Base-by-base conservation (phyloP, 2,329 filamentous ascomycete genomes). In the Ceratocystis destructans region DNA sequence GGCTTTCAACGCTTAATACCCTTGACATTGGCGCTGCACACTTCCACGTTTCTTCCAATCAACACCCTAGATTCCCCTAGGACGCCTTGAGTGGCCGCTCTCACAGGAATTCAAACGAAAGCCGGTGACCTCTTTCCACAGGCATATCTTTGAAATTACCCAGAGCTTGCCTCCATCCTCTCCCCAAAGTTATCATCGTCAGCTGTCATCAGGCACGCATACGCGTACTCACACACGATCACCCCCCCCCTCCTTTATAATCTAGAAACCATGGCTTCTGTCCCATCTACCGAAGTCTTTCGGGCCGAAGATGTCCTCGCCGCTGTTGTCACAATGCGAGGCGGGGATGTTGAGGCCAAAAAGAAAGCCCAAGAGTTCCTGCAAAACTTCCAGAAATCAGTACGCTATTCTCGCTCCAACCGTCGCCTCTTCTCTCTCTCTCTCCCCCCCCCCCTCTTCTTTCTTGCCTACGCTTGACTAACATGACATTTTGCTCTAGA, bases 311-410 rank as follows among this genome's bases (percentile, higher is more conserved):
- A 81, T 73, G 90, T 99, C 71, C 82, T 97, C 72, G 86, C 88
- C 71, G 94, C 93, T 69, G 87, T 97, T 77, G 84, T 87, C 74
- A 94, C 92, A 70, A 96, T 99, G 92, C 87, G 91, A 74, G 89
- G 87, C 77, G 88, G 86, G 71, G 86, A 93, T 73, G 84, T 88
- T 73, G 83, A 87, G 70, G 85, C 89, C 74, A 97, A 97, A 80
- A 87, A 88, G 75, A 88, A 91, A 76, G 92, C 90, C 68, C 92
- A 96, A 74, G 86, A 93, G 74, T 99, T 87, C 75, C 82, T 99
- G 68, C 89, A 96, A 77, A 87, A 85, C 72, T 99, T 97, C 77
- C 94, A 99, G 83, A 99, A 99, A 84, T 97, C 94, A 76, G 93
- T 96, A 77, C 66, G 76, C 55, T 22, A 46, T 65, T 48, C 33